These are phyloP conservation scores for Entomortierella lignicola DNA, from an alignment of 192 early-diverging fungal genomes.

Conservation along the genomic window DNA sequence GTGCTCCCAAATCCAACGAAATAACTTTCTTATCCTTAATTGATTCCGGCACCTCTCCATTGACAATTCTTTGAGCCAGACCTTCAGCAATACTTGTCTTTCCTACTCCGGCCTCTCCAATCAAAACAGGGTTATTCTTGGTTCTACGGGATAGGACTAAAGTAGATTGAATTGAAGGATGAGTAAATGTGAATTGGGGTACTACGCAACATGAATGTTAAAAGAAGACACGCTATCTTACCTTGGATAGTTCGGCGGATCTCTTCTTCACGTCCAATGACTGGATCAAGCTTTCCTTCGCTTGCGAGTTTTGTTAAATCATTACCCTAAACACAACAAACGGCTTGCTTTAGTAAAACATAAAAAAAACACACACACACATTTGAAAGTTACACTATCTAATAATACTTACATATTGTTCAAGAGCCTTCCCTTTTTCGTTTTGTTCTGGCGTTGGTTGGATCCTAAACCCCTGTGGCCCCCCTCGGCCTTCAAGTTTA, in stretches of 20 bases:
- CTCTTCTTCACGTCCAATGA: constrained; percentile 82
- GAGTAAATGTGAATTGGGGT: background rate
- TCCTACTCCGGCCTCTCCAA: constrained; percentile 82
- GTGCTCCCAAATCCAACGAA: constrained; percentile 75
- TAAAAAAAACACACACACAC: background rate
- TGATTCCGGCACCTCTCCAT: constrained; percentile 81
- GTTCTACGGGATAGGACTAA: constrained; percentile 73
- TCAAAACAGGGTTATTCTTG: constrained; percentile 83
- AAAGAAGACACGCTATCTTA: too few species aligned
- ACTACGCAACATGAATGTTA: background rate
- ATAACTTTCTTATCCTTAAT: constrained; percentile 81
- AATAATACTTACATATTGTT: constrained; percentile 44
- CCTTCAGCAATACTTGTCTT: constrained; percentile 87
- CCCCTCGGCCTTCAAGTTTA: constrained; percentile 4
- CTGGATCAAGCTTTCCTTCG: constrained; percentile 85
- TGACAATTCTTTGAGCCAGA: constrained; percentile 80
- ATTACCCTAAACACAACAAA: constrained; percentile 56
- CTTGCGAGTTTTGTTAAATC: constrained; percentile 80
- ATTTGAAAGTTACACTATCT: background rate
- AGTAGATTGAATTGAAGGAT: background rate
- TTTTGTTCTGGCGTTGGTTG: constrained; percentile 40
- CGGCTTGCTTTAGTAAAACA: background rate
- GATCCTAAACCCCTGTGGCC: constrained; percentile 47
- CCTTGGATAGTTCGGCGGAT: constrained; percentile 83
- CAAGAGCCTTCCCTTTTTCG: constrained; percentile 52